These are phyloP conservation scores for Puccinellia tenuiflora DNA, from an alignment of 176 grass and related monocot genomes.

Conservation along the genomic window DNA sequence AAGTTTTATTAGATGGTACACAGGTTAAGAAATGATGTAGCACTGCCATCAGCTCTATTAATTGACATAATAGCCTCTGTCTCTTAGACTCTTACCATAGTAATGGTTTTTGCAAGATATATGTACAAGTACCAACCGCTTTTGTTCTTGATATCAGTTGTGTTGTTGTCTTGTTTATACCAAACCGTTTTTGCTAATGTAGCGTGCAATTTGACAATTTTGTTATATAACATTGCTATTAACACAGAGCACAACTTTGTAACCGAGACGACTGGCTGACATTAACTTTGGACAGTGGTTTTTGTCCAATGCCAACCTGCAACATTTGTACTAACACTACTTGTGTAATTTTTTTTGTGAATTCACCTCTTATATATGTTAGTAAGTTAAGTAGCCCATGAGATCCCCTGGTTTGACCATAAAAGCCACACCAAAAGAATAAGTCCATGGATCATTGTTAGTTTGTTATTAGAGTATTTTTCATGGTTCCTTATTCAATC, in stretches of 20 bases:
- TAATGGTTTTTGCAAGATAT: slow-evolving; percentile 18
- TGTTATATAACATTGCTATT: background rate
- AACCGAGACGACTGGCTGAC: background rate
- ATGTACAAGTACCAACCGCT: background rate
- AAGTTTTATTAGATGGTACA: background rate
- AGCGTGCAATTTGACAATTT: background rate
- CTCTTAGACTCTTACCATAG: background rate
- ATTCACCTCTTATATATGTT: background rate
- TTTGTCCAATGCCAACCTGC: background rate
- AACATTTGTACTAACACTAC: slow-evolving; percentile 9
- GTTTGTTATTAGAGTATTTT: background rate
- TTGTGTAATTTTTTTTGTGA: background rate
- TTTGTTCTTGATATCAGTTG: background rate
- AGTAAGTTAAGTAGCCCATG: background rate
- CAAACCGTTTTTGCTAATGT: background rate
- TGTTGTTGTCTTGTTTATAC: background rate
- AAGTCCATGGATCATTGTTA: background rate
- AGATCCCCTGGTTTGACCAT: background rate
- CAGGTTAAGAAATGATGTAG: slow-evolving; percentile 20
- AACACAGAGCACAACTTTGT: background rate
- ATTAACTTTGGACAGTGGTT: background rate
- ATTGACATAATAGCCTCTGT: background rate
- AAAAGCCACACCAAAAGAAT: background rate
- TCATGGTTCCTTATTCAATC: slow-evolving; percentile 5
- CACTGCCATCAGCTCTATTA: background rate